Percentiles rank a stretch among this genome's conserved stretches.
Conservation (phyloP, 1,284 basidiomycete species). For the Moesziomyces sp. region DNA sequence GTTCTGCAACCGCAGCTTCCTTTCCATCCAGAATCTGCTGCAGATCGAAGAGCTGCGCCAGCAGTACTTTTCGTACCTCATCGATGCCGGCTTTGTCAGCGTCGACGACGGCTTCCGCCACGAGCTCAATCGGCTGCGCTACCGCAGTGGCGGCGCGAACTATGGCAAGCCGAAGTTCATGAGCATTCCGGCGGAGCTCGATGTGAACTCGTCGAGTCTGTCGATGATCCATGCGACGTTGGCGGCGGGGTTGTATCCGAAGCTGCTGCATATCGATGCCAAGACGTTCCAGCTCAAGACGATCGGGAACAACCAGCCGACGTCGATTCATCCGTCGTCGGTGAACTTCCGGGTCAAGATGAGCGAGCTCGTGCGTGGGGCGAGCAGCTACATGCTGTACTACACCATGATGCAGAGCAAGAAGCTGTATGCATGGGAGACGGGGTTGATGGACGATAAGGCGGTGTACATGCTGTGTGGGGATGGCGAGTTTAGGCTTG, state of each 20-base stretch:
- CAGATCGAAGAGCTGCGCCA: slow-evolving; percentile 97
- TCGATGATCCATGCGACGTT: slow-evolving; percentile 83
- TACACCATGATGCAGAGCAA: slow-evolving; percentile 80
- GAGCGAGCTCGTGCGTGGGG: slow-evolving; percentile 32
- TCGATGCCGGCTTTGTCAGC: slow-evolving; percentile 86
- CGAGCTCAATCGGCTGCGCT: slow-evolving; percentile 76
- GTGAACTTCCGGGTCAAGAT: slow-evolving; percentile 56
- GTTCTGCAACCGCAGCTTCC: slow-evolving; percentile 84
- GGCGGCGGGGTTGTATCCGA: slow-evolving; percentile 89
- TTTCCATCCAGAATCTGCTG: slow-evolving; percentile 91
- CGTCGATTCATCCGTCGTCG: slow-evolving; percentile 85
- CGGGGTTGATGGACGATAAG: slow-evolving; percentile 85
- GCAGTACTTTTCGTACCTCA: slow-evolving; percentile 82
- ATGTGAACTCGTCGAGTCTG: slow-evolving; percentile 75
- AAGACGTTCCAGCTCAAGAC: slow-evolving; percentile 77
- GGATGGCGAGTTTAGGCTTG: slow-evolving; percentile 87
- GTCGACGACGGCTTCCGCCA: slow-evolving; percentile 76
- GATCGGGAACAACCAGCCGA: slow-evolving; percentile 85
- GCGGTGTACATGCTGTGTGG: slow-evolving; percentile 87
- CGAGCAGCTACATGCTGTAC: slow-evolving; percentile 51
- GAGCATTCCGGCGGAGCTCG: slow-evolving; percentile 75
- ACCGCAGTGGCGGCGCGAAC: slow-evolving; percentile 66
- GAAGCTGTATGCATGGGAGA: slow-evolving; percentile 94
- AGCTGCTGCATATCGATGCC: slow-evolving; percentile 80
- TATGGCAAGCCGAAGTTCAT: slow-evolving; percentile 78